These are phyloP conservation scores for Spergularia marina DNA, from an alignment of 148 eudicot genomes.

Conservation along the genomic window DNA sequence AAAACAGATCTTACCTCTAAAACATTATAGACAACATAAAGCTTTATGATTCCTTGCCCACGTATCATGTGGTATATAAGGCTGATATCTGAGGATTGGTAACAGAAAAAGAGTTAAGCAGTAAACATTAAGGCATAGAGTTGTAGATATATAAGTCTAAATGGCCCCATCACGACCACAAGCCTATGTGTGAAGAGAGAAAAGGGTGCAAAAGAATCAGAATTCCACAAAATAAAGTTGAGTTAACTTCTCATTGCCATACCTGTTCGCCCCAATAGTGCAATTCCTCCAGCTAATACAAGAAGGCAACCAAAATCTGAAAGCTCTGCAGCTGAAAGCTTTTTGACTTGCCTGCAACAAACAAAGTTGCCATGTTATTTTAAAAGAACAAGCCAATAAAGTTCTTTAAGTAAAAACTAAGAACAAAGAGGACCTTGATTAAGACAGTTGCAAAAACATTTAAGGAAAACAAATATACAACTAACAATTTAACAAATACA, in stretches of 20 bases:
- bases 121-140: background rate
- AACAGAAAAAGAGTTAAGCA: constrained; percentile 18
- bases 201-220: background rate
- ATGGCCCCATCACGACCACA: background rate
- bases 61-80: constrained; percentile 99
- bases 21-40: constrained; percentile 95
- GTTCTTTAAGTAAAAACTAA: background rate
- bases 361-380: constrained; percentile 33
- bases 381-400: constrained; percentile 14
- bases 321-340: constrained; percentile 71
- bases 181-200: background rate
- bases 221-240: background rate
- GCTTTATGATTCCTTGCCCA: constrained; percentile 92
- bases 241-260: constrained; percentile 12
- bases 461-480: background rate
- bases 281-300: constrained; percentile 61
- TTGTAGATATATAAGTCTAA: background rate
- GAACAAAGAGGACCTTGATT: background rate
- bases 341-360: constrained; percentile 83
- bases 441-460: background rate
- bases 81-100: constrained; percentile 71
- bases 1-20: constrained; percentile 58
- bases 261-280: constrained; percentile 78
- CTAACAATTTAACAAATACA: background rate
- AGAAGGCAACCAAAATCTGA: constrained; percentile 81